Evolutionary conservation across 2,329 filamentous ascomycete genomes (phyloP), one percentile per base, ranked within the genome.

Genomic region (Leptographium lundbergii): DNA sequence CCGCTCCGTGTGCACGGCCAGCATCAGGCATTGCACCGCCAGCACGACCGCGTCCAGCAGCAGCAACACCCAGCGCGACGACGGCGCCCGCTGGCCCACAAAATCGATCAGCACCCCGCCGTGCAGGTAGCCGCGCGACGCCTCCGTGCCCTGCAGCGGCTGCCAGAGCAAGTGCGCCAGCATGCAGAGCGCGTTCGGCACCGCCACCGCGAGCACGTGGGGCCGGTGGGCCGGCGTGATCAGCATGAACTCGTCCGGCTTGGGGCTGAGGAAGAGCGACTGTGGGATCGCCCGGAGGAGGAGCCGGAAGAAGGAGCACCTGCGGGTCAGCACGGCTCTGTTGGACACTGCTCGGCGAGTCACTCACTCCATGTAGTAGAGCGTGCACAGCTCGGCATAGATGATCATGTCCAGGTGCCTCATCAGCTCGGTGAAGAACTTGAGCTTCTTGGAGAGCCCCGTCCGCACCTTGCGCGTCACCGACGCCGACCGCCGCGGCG

Each of bases 341-440:
- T n/a, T n/a, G n/a, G n/a, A n/a, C n/a, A n/a, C n/a, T n/a, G n/a
- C n/a, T n/a, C n/a, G n/a, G n/a, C n/a, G n/a, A n/a, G n/a, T n/a
- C n/a, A 68, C 79, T 59, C 74, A 87, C 84, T 88, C 85, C 79
- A 87, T 82, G 69, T 87, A 87, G 68, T 88, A 88, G 65, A 87
- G 65, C 51, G 79, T 76, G 66, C 81, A 84, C 59, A 87, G 73
- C 72, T 87, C 82, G 48, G 79, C 80, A 68, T 84, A 85, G 55
- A 86, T 78, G 53, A 86, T 67, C 65, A 80, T 77, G 71, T 88
- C 84, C 60, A 87, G 73, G 62, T 77, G 81, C 66, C 75, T 74
- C 64, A 84, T 78, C 61, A 87, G 73, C 64, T 84, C 78, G 48
- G 76, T 80, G 65, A 85, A 71, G 67, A 86, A 84, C 63, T 81